Base-by-base conservation (phyloP, 768 basidiomycete species). In the Rubroboletus satanas region DNA sequence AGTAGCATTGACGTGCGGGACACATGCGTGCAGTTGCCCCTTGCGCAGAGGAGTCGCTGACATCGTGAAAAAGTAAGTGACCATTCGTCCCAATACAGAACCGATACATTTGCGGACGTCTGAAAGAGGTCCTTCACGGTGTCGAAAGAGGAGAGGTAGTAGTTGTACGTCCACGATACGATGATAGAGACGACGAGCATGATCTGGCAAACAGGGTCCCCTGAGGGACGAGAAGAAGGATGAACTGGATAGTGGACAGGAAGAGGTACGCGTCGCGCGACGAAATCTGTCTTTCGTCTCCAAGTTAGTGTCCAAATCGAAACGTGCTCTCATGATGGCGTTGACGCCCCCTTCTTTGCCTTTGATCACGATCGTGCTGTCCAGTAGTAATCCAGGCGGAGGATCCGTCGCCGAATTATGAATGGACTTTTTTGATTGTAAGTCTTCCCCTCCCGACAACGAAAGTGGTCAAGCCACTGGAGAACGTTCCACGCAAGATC, bases 171-270 rank as follows among this genome's bases (percentile, higher is more conserved):
- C 73, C 70, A 74, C 11, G 70, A 71, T 4, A 59, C 62, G 18
- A 49, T 54, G 38, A 73, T 57, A 5, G 67, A 65, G 44, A 52
- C 5, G 28, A 73, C 42, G 48, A 73, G 71, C 66, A 73, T 64
- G 53, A 66, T 55, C 54, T 71, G 69, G 23, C 68, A 32, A 73
- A 70, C 4, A 71, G 46, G 5, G 60, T 57, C n/a, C 64, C 66
- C 32, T 70, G 68, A 1, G 71, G 71, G 28, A 71, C 61, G 50
- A 73, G 63, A 39, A 73, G 60, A 35, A 73, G 53, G 43, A 73
- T 55, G 56, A 70, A 67, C 32, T 74, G 66, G 31, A 54, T 46
- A 18, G 62, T 62, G 45, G 70, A 60, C 10, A 73, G 50, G 46
- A 68, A 55, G 15, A 68, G 60, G 45, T 62, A 68, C 21, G 63